Conservation (phyloP, 306 rosid genomes). For the Prunus fruticosa region DNA sequence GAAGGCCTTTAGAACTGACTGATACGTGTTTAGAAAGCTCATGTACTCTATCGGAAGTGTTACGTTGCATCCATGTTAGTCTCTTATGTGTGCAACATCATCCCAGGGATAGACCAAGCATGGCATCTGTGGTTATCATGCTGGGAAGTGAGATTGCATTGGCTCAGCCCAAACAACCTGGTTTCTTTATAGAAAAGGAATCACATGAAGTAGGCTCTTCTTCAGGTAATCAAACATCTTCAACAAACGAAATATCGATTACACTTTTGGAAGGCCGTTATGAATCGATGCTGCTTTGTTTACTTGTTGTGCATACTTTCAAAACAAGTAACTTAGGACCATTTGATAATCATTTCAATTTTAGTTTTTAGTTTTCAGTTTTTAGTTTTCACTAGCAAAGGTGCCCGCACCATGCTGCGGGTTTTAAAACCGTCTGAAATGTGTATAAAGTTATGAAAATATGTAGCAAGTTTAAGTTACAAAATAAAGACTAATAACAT, state of each 20-base stretch:
- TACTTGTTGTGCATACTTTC: background rate
- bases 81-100: slow-evolving; percentile 47
- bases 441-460: no score
- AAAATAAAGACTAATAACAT: no score
- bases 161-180: slow-evolving; percentile 45
- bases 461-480: no score
- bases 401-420: no score
- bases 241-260: slow-evolving; percentile 17
- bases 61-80: slow-evolving; percentile 45
- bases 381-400: no score
- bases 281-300: background rate
- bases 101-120: slow-evolving; percentile 52
- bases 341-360: no score
- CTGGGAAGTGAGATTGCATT: slow-evolving; percentile 36
- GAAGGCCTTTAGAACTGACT: slow-evolving; percentile 24
- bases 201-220: background rate
- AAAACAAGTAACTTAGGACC: no score
- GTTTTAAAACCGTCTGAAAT: no score
- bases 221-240: background rate
- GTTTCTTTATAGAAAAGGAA: slow-evolving; percentile 18
- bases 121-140: slow-evolving; percentile 46
- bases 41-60: slow-evolving; percentile 4
- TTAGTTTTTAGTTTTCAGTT: no score
- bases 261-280: slow-evolving; percentile 20
- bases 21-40: slow-evolving; percentile 23